Evolutionary conservation across 2,329 filamentous ascomycete genomes (phyloP), one percentile per base, ranked within the genome.

Genomic region (Xylariales sp.): DNA sequence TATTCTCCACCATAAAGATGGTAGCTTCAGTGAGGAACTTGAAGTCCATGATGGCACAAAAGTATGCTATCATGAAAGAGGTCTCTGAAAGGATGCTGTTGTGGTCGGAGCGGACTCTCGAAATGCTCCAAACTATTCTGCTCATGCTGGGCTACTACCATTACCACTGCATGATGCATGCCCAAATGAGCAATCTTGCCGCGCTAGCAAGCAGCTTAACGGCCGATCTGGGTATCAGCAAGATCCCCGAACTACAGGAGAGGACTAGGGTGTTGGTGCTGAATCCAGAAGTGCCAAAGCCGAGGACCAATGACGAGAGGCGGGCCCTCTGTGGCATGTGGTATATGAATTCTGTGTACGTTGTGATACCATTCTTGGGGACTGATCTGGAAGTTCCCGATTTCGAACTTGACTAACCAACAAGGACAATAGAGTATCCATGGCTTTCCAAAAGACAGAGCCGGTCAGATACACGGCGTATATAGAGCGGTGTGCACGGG

Each of bases 281-380:
- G 3, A 55, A 64, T 16, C 65, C 66, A 0, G 59, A 61, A 13
- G 49, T 58, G 20, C 59, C 63, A 1, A 54, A 48, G 16, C 51
- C 54, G 3, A 63, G 72, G 4, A 72, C 67, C 0, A 65, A 72
- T 6, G 74, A 78, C 27, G 74, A 78, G 43, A 61, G 67, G 8
- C 62, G 75, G n/a, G 62, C 67, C 0, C 57, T 77, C 1, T 57
- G 75, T 1, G 75, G 71, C 0, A 67, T 72, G 2, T 79, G 74
- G 67, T 78, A 75, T 41, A 43, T 78, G 20, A 68, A 62, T 12
- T 76, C 72, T 8, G 63, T 66, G 74, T 78, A 57, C 50, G 69
- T 56, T 10, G 5, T 23, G 33, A 24, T 11, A 10, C 7, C 28
- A 7, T 15, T 11, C 8, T 7, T 30, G 14, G 10, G 28, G 28